Evolutionary conservation across 2,329 filamentous ascomycete genomes (phyloP), one percentile per base, ranked within the genome.

Genomic region (Thelonectria rubi): DNA sequence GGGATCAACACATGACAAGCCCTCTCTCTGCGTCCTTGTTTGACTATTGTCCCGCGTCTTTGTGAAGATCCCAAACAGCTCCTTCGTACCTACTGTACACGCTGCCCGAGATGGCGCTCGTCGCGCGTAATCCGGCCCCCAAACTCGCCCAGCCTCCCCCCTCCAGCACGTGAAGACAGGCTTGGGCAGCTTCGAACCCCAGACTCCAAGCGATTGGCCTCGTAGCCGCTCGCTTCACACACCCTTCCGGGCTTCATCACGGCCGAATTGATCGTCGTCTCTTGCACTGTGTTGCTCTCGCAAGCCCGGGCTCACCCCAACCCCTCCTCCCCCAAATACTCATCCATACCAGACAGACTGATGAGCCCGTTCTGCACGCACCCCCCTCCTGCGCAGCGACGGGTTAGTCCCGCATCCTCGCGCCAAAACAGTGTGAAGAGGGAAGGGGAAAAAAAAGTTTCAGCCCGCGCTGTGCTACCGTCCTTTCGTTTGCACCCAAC

Each of bases 191-290:
- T 40, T 46, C 34, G 54, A 17, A 30, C 24, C 46, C 49, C n/a
- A 18, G 14, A 20, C 37, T 26, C 21, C 17, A 20, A 52, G 14
- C 53, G 57, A 70, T 70, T 70, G 68, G 66, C 50, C 55, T 69
- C 52, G 46, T 68, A 70, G 68, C 60, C 68, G 68, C 68, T 69
- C 49, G 52, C 54, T 64, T 64, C 61, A 55, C 58, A 66, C 68
- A 65, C 68, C 68, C 58, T 60, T 39, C 20, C 53, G 43, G 11
- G 30, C 5, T 12, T 45, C 20, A 45, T 21, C 42, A 45, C 17
- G 42, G 18, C 12, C 15, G 39, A n/a, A 9, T 42, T 42, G 17
- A 17, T n/a, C 8, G 12, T 6, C 2, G 12, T 9, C 39, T 17
- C 15, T 18, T 42, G 17, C 39, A n/a, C 15, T 42, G 39, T 42